Conservation (phyloP, 805 yeast genomes). For the Barnettozyma sucrosica region DNA sequence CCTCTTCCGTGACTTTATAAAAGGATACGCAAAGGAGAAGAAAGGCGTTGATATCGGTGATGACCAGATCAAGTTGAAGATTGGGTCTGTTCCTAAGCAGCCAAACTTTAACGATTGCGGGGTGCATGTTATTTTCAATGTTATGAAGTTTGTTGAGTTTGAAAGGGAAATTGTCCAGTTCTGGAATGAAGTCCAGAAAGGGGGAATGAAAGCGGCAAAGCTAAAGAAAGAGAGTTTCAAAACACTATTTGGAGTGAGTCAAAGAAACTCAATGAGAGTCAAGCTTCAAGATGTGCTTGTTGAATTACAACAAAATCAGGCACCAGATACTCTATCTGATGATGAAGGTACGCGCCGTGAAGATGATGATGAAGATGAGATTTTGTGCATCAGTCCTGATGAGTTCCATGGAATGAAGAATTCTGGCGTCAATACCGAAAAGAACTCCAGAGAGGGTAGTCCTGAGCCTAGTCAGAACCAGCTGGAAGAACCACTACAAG, state of each 20-base stretch:
- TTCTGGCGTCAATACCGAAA: neutral
- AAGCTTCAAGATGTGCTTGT: constrained; percentile 18
- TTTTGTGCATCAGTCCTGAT: neutral
- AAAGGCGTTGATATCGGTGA: constrained; percentile 41
- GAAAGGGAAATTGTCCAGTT: constrained; percentile 41
- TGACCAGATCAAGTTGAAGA: constrained; percentile 40
- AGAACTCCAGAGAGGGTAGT: neutral
- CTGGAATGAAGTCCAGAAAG: constrained; percentile 33
- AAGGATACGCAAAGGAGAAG: constrained; percentile 65
- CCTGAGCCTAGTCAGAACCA: neutral
- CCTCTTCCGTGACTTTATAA: constrained; percentile 54
- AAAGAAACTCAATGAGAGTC: constrained; percentile 24
- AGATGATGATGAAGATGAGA: constrained; percentile 9
- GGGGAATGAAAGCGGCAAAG: constrained; percentile 2
- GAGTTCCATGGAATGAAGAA: neutral
- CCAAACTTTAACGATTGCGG: constrained; percentile 93
- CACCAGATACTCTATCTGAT: neutral
- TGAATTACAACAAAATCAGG: constrained; percentile 15
- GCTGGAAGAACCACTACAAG: neutral
- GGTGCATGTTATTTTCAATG: constrained; percentile 76
- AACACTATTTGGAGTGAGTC: constrained; percentile 22
- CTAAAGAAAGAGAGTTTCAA: constrained; percentile 11
- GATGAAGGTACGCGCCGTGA: constrained; percentile 3
- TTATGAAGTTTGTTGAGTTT: constrained; percentile 48
- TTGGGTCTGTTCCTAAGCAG: constrained; percentile 71